Evolutionary conservation across 2,329 filamentous ascomycete species (phyloP), one percentile per base, ranked within the genome.

Genomic region (Colletotrichum abscissum): DNA sequence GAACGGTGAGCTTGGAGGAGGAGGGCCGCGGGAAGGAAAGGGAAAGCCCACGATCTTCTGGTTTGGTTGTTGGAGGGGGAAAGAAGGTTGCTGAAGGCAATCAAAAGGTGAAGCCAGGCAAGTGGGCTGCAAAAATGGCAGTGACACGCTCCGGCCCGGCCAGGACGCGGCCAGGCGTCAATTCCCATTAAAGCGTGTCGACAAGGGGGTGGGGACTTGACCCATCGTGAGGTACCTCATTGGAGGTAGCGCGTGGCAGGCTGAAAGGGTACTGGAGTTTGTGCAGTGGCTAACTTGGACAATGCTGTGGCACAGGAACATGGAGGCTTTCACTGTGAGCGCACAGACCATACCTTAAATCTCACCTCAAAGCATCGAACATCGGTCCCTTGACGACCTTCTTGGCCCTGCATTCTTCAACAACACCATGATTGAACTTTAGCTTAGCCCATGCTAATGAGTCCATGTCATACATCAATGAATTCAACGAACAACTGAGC

Each of bases 271-370:
- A 62, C 66, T 58, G 56, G 30, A 42, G 56, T 28, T 57, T 52
- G 38, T 57, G 49, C 49, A 26, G 22, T 9, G 19, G 8, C 12
- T 3, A 49, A 28, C n/a, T 49, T 49, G n/a, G 42, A 22, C 16
- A 49, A 49, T 49, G 52, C n/a, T 63, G 11, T 38, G 16, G 69
- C 22, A 30, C 52, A 57, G 24, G 49, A 42, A 38, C 38, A 8
- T 28, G 26, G 28, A 22, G 26, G 16, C 57, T 63, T 59, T 14
- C 5, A 55, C 67, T 63, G 19, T 28, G 12, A 4, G 24, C 19
- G 62, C 71, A 73, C 71, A 38, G 71, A 66, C 71, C 71, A 73
- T 30, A 66, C 49, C 67, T 73, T 71, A 73, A 72, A 62, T 46
- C 42, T 14, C 26, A 64, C 58, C 56, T 26, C 55, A 33, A 24